A percentile compares a stretch with the other conserved stretches of the same genome.
Evolutionary conservation across 2,329 filamentous ascomycete genomes (phyloP).

Genomic region (Alternaria atra): DNA sequence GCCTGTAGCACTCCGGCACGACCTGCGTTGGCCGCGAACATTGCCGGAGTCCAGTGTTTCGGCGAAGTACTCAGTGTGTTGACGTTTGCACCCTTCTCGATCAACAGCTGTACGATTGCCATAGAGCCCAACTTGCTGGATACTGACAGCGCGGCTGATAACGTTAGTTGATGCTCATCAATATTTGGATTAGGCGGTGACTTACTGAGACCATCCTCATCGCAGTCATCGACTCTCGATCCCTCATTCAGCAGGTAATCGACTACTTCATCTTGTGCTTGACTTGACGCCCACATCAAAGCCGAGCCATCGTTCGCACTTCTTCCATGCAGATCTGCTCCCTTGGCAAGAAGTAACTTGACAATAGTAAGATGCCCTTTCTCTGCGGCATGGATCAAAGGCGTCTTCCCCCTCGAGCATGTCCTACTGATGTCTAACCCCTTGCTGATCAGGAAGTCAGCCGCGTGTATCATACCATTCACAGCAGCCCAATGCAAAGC

Average conservation of each 20-base stretch:
- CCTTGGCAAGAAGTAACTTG: conserved; percentile 28
- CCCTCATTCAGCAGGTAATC: conserved; percentile 25
- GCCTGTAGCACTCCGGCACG: conserved; percentile 20
- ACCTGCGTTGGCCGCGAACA: conserved; percentile 24
- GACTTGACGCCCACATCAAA: conserved; percentile 27
- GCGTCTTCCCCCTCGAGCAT: conserved; percentile 26
- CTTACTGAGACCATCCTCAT: conserved; percentile 24
- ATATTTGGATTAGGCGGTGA: background rate
- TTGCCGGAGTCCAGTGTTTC: conserved; percentile 20
- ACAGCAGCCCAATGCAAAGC: conserved; percentile 32
- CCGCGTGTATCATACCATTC: conserved; percentile 21
- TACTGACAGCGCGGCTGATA: conserved; percentile 23
- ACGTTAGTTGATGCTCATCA: conserved; percentile 1
- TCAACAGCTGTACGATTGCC: conserved; percentile 24
- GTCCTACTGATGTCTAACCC: conserved; percentile 27
- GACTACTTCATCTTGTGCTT: conserved; percentile 23
- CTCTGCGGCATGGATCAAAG: conserved; percentile 32
- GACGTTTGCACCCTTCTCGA: conserved; percentile 30
- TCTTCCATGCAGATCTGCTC: conserved; percentile 25
- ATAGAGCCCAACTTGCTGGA: conserved; percentile 24
- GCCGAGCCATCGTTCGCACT: conserved; percentile 23
- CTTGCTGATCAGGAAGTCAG: conserved; percentile 25
- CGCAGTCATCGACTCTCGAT: conserved; percentile 20
- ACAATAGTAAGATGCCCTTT: conserved; percentile 22
- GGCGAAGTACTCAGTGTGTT: conserved; percentile 16